Conservation (phyloP, 768 basidiomycete genomes). For the Suillus cothurnatus region DNA sequence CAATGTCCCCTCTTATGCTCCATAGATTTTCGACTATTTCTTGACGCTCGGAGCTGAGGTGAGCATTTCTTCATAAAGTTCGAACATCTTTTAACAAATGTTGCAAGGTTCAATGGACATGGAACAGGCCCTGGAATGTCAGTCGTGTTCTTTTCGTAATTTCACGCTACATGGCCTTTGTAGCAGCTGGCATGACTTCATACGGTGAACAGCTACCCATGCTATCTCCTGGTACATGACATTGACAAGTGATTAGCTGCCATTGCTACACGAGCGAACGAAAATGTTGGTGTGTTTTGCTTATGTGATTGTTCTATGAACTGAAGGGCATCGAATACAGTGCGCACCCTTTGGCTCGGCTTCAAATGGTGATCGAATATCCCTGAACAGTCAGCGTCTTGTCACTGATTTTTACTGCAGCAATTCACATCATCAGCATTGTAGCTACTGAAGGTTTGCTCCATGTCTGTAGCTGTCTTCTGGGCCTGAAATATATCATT, state of each 20-base stretch:
- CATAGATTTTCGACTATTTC: conserved; percentile 4
- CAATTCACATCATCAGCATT: conserved; percentile 6
- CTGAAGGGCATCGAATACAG: background rate
- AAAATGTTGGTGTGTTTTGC: background rate
- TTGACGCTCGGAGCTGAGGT: background rate
- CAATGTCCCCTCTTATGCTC: background rate
- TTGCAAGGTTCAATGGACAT: conserved; percentile 5
- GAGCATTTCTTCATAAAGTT: background rate
- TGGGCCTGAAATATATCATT: background rate
- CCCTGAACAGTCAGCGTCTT: background rate
- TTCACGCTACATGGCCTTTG: conserved; percentile 10
- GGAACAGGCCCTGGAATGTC: conserved; percentile 6
- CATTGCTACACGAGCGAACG: background rate
- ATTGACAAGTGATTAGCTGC: background rate
- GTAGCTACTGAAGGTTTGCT: conserved; percentile 1
- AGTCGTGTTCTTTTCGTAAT: conserved; percentile 5
- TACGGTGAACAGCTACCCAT: conserved; percentile 6
- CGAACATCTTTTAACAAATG: background rate
- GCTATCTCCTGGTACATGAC: background rate
- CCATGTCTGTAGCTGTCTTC: background rate
- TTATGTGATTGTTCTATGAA: background rate
- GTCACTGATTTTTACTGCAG: background rate
- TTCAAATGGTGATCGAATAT: conserved; percentile 3
- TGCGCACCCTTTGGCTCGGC: background rate
- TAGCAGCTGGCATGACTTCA: conserved; percentile 11